phyloP scores from a whole-genome alignment of 2,329 filamentous ascomycete genomes.

The Chaetomiaceae sp. region DNA sequence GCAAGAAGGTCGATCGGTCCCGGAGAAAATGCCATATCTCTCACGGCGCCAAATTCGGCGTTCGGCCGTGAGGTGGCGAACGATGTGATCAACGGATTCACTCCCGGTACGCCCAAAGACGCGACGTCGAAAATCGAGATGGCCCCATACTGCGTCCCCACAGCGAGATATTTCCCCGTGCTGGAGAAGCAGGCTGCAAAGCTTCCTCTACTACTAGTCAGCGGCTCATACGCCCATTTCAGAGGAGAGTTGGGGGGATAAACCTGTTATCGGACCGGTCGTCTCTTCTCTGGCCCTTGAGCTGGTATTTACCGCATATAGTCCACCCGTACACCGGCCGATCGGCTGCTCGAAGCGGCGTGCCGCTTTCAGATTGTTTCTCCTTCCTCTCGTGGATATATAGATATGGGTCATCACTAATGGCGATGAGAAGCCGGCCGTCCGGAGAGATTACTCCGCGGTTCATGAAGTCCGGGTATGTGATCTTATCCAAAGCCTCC shows the following conservation, averaged over 20 bases:
- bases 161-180: constrained; percentile 65
- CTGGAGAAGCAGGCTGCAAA: constrained; percentile 76
- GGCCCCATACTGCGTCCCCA: constrained; percentile 75
- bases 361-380: constrained; percentile 32
- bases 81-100: constrained; percentile 64
- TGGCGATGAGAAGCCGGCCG: constrained; percentile 71
- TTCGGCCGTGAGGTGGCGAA: constrained; percentile 74
- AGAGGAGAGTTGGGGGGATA: background rate
- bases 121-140: constrained; percentile 69
- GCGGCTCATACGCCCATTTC: background rate
- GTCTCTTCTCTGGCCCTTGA: constrained; percentile 53
- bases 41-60: constrained; percentile 70
- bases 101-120: constrained; percentile 40
- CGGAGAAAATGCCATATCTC: constrained; percentile 89
- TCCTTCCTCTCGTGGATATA: constrained; percentile 69
- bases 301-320: constrained; percentile 47
- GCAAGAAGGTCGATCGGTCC: constrained; percentile 85
- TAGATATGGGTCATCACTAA: constrained; percentile 81
- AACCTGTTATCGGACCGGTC: constrained; percentile 51
- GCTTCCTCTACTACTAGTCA: constrained; percentile 53
- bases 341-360: constrained; percentile 26
- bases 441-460: constrained; percentile 91
- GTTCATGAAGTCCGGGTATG: constrained; percentile 83
- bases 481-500: constrained; percentile 64
- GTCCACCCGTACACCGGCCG: constrained; percentile 46